Evolutionary conservation across 2,329 filamentous ascomycete species (phyloP), one percentile per base, ranked within the genome.

Genomic region (Xylariaceae sp.): DNA sequence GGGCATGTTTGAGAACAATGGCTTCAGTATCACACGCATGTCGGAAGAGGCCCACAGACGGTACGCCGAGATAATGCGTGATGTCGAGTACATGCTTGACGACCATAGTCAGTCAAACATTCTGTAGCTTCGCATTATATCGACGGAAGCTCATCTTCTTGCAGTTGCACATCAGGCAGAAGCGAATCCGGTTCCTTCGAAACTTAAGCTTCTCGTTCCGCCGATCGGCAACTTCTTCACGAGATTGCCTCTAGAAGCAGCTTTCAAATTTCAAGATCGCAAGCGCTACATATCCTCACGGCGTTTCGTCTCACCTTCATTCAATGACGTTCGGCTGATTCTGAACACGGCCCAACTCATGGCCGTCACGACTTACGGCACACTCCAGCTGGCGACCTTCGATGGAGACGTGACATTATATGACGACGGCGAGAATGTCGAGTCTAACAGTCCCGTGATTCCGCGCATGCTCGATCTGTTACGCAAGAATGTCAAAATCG

Each of bases 321-420:
- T 99, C 78, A 99, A 99, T 71, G 94, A 99, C 66, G 84, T 99
- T 51, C 85, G 94, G 2, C 77, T 96, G 19, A 87, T 95, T 45
- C 81, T 99, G 59, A 99, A 99, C 71, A 94, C 94, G 36, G 91
- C 94, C 15, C 94, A 99, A 70, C 78, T 92, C 52, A 90, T 96
- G 85, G 90, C 89, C 36, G 81, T 97, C n/a, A 86, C 90, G 14
- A 82, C 82, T 19, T 74, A 76, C 40, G 85, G 87, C 18, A 79
- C 82, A 5, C 77, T 96, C 9, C 84, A 94, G 59, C 79, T 99
- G 4, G 86, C 95, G 47, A 99, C 94, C 0, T 99, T 99, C 66
- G 94, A 99, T 68, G 94, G 94, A 69, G 94, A 99, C 70, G 90
- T 99, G 44, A 99, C 94, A 1, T 78, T 99, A 18, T 99, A 99